Base-by-base conservation (phyloP, 345 rosid genomes). In the Hibiscus tridactylites region DNA sequence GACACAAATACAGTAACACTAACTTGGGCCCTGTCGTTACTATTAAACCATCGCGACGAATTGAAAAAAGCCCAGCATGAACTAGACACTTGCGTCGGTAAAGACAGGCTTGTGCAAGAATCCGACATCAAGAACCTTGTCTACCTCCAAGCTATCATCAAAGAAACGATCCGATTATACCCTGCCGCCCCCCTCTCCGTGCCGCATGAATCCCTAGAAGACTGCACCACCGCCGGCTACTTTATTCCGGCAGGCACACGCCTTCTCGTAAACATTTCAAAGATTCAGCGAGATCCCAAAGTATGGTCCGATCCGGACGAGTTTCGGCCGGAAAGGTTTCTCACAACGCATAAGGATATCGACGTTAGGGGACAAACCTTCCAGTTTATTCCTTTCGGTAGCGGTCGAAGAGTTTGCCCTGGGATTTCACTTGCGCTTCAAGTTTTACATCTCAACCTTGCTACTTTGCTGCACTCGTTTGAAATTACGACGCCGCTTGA, bases 371-470 rank as follows among this genome's bases (percentile, higher is more conserved):
- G 86, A 1, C 73, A 70, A 37, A 62, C 74, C 72, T 81, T 71
- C 26, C 82, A 78, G 11, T 46, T 81, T 2, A 54, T 83, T 5
- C 86, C 89, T 13, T 83, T 85, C 64, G 85, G 89, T 10, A 42
- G 72, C 2, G 85, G 87, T 3, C 72, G 89, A 63, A 73, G 84
- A 33, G 42, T 65, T 1, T 85, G 89, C 47, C 84, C 87, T 3
- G 85, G 85, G 5, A 65, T 76, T 9, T 12, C 72, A 8, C 44
- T 74, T 1, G 87, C 42, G 0, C 49, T 83, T 4, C 77, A 61
- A 31, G 46, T 68, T 50, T 31, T 31, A 31, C 35, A 31, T 31
- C 35, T 31, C 35, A 31, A 31, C 35, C 4, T 31, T 31, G 35
- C 35, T 31, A 3, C 35, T 31, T 31, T 31, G 35, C 35, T 31